Base-by-base conservation (phyloP, 1,284 basidiomycete species). In the Sporisorium exsertum region DNA sequence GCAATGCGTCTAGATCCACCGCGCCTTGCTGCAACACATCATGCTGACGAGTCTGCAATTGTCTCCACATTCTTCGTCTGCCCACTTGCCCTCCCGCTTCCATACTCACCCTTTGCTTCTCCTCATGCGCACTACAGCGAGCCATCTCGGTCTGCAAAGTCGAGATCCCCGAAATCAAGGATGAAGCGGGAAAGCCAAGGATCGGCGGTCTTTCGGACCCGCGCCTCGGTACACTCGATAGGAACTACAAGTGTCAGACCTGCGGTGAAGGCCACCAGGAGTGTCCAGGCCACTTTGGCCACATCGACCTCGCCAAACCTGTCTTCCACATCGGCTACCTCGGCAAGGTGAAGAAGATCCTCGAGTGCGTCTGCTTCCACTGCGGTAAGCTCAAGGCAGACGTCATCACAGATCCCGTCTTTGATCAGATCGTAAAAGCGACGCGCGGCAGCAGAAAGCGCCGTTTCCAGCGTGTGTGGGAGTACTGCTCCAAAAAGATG, bases 241-340 rank as follows among this genome's bases (percentile, higher is more conserved):
- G 97, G 77, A 98, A 98, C 87, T 98, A 97, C 89, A 99, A 99
- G 89, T 99, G 97, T 86, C 95, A 98, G 88, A 99, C 97, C 27
- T 99, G 97, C 87, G 95, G 95, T 83, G 89, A 96, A 70, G 81
- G 95, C 54, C 83, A 84, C 76, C 80, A 80, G 5, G 84, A 85
- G 45, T 86, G 85, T 87, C 96, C 97, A 33, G 97, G 97, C 62
- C 97, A 99, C 87, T 99, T 99, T 88, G 96, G 95, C 65, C 95
- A 99, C 87, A 95, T 99, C 82, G 97, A 99, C 88, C 89, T 99
- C 80, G 95, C 95, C 54, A 89, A 94, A 79, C 95, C 96, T 18
- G 95, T 97, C 33, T 99, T 95, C 85, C 96, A 95, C 86, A 93
- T 94, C 86, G 95, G 97, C 58, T 99, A 99, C 88, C 91, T 99